Conservation (phyloP, 371 early-diverging fungal genomes). For the Dinochytrium kinnereticum region DNA sequence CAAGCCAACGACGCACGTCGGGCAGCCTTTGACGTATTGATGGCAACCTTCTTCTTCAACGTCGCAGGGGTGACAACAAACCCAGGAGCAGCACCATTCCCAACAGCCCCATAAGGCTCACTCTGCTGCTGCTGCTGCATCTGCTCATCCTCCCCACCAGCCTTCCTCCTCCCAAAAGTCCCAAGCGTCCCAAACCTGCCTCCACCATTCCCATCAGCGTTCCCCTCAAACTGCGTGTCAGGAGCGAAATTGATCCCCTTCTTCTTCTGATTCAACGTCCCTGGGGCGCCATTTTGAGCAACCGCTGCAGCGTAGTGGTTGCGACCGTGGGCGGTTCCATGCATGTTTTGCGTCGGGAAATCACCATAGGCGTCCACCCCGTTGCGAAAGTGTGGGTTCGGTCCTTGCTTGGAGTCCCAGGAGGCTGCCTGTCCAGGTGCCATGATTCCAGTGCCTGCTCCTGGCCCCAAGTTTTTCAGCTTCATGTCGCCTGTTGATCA, state of each 20-base stretch:
- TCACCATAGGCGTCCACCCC: conserved; percentile 14
- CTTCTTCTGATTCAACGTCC: not conserved
- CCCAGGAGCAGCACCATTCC: conserved; percentile 2
- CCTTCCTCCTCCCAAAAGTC: conserved; percentile 5
- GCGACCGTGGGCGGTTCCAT: not conserved
- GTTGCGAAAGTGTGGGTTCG: conserved; percentile 7
- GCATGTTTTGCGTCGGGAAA: conserved; percentile 5
- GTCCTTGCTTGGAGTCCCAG: not conserved
- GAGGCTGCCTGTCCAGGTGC: not conserved
- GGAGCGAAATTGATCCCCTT: conserved; percentile 9
- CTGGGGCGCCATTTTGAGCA: not conserved
- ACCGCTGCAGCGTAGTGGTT: not conserved
- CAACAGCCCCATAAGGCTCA: not conserved
- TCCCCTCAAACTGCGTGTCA: not conserved
- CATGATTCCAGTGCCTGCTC: conserved; percentile 5
- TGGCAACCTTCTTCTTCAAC: not conserved
- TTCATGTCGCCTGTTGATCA: conserved; percentile 1
- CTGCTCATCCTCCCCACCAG: not conserved
- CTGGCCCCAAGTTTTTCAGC: not conserved
- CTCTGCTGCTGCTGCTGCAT: not conserved
- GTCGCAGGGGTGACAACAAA: conserved; percentile 13
- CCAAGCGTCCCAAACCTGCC: conserved; percentile 14
- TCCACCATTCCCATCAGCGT: not conserved
- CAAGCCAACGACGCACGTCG: conserved; percentile 16
- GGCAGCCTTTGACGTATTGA: conserved; percentile 19